Evolutionary conservation across 2,329 filamentous ascomycete species (phyloP), one percentile per base, ranked within the genome.

Genomic region (Colletotrichum karsti): DNA sequence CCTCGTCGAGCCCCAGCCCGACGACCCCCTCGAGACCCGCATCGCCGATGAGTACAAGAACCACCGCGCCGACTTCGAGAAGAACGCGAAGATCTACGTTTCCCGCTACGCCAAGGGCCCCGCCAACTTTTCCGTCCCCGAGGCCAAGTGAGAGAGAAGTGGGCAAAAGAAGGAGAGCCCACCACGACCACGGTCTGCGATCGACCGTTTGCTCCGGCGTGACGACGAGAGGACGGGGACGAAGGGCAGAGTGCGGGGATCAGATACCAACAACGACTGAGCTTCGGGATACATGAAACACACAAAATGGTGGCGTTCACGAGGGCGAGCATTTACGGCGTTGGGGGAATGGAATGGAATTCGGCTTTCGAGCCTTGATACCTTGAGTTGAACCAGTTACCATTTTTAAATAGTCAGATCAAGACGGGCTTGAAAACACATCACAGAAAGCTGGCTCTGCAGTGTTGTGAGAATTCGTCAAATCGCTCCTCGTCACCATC

Each of bases 1-100:
- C 69, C 85, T 98, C 58, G 82, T 88, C 69, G 92, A 95, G 81
- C 95, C 95, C 2, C 93, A 94, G 84, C 91, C 93, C 7, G 94
- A 97, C 74, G 95, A 97, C 80, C 93, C 95, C 28, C 92, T 98
- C 72, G 95, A 98, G 86, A 84, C 90, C 3, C 86, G 91, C 71
- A 97, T 97, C 77, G 95, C 94, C 22, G 93, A 97, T 69, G 91
- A 97, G 84, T 97, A 88, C 81, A 90, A 90, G 77, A 87, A 85
- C 70, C 88, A 95, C 74, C 84, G 87, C 46, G 81, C 83, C 55
- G 87, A 85, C 72, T 98, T 93, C 76, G 90, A 95, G 64, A 92
- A 92, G 84, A 91, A 88, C 56, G 95, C 91, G 7, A 88, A 86
- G 79, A 83, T 87, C n/a, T 94, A 93, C 85, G 91, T 93, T 50